These are phyloP conservation scores for Kurtzmaniella fragi DNA, from an alignment of 805 yeast species.

Conservation along the genomic window DNA sequence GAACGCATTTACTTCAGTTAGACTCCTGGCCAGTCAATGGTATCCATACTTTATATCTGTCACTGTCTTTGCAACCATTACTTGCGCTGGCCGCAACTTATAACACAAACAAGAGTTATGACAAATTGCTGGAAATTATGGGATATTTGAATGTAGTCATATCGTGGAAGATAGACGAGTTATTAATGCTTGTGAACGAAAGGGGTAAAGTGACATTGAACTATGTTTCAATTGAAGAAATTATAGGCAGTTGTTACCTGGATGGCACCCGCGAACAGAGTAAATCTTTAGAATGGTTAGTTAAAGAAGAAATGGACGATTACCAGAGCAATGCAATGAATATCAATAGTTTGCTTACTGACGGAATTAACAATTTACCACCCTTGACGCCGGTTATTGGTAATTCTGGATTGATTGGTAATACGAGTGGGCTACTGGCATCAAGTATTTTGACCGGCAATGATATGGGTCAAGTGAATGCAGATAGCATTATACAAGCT, in stretches of 20 bases:
- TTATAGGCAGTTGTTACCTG: conserved; percentile 55
- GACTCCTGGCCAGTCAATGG: conserved; percentile 25
- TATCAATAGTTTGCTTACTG: too few species aligned
- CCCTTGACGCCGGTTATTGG: not conserved
- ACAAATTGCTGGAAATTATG: conserved; percentile 42
- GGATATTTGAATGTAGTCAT: conserved; percentile 43
- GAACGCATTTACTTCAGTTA: conserved; percentile 28
- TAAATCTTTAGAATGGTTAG: conserved; percentile 19
- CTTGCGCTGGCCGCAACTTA: conserved; percentile 8
- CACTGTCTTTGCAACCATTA: conserved; percentile 4
- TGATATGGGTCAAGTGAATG: too few species aligned
- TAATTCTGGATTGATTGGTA: not conserved
- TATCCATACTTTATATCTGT: conserved; percentile 3
- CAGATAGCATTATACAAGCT: too few species aligned
- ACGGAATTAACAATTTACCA: not conserved
- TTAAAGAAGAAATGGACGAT: not conserved
- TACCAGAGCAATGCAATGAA: conserved; percentile 6
- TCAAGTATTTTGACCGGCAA: not conserved
- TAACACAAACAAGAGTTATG: conserved; percentile 26
- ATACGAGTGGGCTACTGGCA: not conserved
- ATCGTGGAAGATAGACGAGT: conserved; percentile 54
- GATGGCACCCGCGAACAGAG: conserved; percentile 17
- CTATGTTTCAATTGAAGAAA: conserved; percentile 56
- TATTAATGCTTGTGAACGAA: conserved; percentile 47
- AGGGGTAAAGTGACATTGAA: conserved; percentile 36